Base-by-base conservation (phyloP, 106 monocot genomes). In the Narthecium ossifragum region DNA sequence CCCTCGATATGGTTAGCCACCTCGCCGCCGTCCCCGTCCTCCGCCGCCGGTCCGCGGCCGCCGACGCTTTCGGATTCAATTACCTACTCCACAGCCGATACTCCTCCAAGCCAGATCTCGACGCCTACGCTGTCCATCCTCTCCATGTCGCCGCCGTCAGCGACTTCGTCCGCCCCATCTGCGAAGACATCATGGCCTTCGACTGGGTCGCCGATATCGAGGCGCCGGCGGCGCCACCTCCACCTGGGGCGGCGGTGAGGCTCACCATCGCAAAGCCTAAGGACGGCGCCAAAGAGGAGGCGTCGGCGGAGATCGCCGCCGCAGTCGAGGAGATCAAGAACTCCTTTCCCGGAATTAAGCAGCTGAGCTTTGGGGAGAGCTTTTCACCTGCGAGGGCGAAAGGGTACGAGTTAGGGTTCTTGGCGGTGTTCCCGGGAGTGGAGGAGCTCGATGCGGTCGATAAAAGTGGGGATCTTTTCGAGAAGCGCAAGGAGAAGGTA, bases 341-440 rank as follows among this genome's bases (percentile, higher is more conserved):
- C 2, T 26, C 48, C 0, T 40, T n/a, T n/a, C n/a, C n/a, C n/a
- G n/a, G n/a, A n/a, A n/a, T n/a, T 8, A 57, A 40, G 55, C 67
- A 75, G 61, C 32, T 90, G 51, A 90, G 80, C 67, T 78, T 39
- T 25, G 94, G 94, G 33, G 80, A 78, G 78, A 96, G 90, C 26
- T 84, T 96, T 73, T 86, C 90, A 31, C 93, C 83, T 10, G 93
- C 61, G 49, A 75, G 94, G 73, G 85, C 94, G 2, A 86, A 96
- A 72, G 90, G 90, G 24, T 96, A 83, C 53, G 34, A 53, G 8
- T 54, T 96, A 5, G 94, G 77, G 49, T 55, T 90, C 31, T 40
- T 96, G 3, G 61, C 83, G 34, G 75, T 79, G 53, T 90, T 84
- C 54, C 46, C 59, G 15, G 55, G 69, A 9, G 31, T 70, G 54